phyloP scores from a whole-genome alignment of 176 grass and related monocot species.

The Phyllostachys edulis region DNA sequence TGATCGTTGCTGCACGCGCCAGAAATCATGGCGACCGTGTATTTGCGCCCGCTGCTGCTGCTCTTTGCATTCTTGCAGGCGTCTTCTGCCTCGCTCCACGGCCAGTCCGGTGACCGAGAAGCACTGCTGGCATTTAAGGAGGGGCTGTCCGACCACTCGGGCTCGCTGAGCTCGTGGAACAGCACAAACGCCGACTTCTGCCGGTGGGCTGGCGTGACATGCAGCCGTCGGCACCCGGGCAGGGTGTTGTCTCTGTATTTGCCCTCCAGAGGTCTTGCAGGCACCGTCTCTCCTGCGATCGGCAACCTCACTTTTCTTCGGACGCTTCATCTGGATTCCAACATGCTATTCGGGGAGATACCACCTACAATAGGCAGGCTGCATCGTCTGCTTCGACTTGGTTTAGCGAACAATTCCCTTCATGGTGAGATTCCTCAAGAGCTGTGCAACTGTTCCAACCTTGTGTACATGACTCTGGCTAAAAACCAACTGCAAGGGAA shows the following conservation, averaged over 20 bases:
- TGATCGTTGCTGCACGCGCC: background rate
- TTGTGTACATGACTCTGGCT: background rate
- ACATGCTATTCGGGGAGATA: background rate
- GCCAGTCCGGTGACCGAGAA: background rate
- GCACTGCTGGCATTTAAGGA: slow-evolving; percentile 17
- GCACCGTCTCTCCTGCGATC: background rate
- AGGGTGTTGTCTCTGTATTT: background rate
- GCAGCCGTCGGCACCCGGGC: slow-evolving; percentile 18
- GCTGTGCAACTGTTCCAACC: slow-evolving; percentile 32
- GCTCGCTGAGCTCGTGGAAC: slow-evolving; percentile 23
- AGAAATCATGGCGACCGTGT: background rate
- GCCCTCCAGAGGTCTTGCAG: background rate
- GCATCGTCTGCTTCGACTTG: background rate
- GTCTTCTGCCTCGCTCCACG: background rate
- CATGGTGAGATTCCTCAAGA: background rate
- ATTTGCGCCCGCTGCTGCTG: background rate
- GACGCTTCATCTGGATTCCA: background rate
- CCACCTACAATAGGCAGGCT: background rate
- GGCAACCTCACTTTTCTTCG: slow-evolving; percentile 38
- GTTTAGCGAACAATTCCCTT: background rate
- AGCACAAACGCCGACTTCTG: background rate
- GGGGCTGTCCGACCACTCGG: background rate
- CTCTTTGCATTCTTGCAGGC: background rate
- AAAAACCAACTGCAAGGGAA: background rate
- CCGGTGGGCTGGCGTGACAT: slow-evolving; percentile 21